These are phyloP conservation scores for Hypomontagnella monticulosa DNA, from an alignment of 495 filamentous ascomycete species.

Conservation along the genomic window DNA sequence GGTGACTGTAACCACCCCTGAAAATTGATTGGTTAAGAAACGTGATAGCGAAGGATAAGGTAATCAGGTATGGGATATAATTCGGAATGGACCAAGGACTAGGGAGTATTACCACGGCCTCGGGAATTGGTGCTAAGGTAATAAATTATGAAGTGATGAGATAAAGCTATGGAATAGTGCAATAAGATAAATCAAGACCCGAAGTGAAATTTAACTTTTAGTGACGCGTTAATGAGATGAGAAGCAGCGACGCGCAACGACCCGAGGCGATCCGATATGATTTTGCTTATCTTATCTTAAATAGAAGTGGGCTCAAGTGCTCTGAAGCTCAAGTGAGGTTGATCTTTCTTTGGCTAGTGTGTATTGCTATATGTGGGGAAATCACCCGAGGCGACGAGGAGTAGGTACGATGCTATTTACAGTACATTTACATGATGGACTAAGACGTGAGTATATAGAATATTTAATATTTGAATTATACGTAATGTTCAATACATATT, in stretches of 20 bases:
- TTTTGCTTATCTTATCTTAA: constrained; percentile 31
- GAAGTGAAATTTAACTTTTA: constrained; percentile 22
- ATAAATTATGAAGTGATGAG: neutral
- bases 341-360: constrained; percentile 12
- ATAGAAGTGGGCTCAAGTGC: constrained; percentile 7
- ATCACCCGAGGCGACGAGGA: neutral
- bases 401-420: neutral
- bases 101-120: neutral
- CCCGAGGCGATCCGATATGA: constrained; percentile 11
- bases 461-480: no score
- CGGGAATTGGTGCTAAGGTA: neutral
- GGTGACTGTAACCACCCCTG: neutral
- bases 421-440: no score
- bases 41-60: constrained; percentile 2
- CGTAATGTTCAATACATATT: no score
- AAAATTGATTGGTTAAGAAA: neutral
- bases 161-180: no score
- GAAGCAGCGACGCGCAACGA: neutral
- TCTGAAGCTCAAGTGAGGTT: no score
- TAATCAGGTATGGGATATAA: neutral
- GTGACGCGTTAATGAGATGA: constrained; percentile 38
- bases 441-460: no score
- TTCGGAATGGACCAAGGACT: neutral
- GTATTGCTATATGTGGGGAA: neutral
- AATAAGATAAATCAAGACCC: neutral